Evolutionary conservation across 352 stramenopile species (phyloP).

Genomic region (Phytophthora pseudosyringae): DNA sequence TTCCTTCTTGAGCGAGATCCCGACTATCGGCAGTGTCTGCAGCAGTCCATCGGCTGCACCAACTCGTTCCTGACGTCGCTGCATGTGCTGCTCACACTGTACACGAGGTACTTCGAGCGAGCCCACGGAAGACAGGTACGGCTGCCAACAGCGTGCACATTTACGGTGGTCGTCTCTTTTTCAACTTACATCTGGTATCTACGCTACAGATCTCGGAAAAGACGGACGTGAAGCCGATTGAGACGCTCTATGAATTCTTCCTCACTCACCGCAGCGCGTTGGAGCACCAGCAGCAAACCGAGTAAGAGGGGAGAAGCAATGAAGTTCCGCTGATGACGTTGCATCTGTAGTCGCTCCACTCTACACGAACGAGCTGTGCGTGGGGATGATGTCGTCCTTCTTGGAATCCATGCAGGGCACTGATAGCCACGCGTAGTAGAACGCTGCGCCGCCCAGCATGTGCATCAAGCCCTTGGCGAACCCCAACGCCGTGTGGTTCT

Average conservation of each 20-base stretch:
- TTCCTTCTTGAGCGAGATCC: conserved; percentile 48
- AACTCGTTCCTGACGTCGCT: conserved; percentile 35
- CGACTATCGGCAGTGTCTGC: conserved; percentile 19
- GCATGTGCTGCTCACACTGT: conserved; percentile 60
- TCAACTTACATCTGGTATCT: conserved; percentile 9
- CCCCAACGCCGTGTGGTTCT: conserved; percentile 53
- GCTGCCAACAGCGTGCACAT: neutral
- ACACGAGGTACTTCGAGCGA: conserved; percentile 61
- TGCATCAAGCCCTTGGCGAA: conserved; percentile 76
- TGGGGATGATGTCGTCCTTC: conserved; percentile 82
- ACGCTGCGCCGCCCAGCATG: conserved; percentile 64
- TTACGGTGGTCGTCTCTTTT: conserved; percentile 10
- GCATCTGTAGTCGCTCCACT: neutral
- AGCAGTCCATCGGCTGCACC: conserved; percentile 14
- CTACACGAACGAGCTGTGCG: conserved; percentile 67
- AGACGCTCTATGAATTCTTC: conserved; percentile 50
- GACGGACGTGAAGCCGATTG: conserved; percentile 39
- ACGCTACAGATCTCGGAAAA: conserved; percentile 39
- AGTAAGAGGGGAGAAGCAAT: conserved; percentile 1
- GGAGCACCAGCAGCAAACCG: conserved; percentile 1
- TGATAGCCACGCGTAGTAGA: conserved; percentile 82
- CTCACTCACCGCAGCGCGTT: conserved; percentile 17
- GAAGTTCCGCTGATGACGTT: conserved; percentile 1
- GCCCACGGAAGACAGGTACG: conserved; percentile 48
- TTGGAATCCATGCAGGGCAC: conserved; percentile 85